phyloP scores from a whole-genome alignment of 768 basidiomycete species.

The Suillus fuscotomentosus region DNA sequence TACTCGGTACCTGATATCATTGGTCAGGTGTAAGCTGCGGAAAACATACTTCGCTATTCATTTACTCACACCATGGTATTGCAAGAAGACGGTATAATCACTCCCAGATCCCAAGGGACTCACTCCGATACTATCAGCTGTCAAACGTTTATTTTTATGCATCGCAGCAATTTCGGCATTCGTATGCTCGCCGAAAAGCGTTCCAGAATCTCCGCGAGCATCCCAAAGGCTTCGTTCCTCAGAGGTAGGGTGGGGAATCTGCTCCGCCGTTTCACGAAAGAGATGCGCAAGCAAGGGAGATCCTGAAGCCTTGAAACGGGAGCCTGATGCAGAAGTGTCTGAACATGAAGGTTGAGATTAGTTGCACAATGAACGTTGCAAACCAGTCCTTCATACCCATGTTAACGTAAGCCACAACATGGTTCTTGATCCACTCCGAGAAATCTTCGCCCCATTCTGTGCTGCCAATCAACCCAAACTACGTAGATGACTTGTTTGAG shows the following conservation, averaged over 20 bases:
- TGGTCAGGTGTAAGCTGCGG: background rate
- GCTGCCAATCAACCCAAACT: constrained; percentile 55
- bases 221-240: constrained; percentile 75
- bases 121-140: constrained; percentile 28
- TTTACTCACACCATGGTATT: constrained; percentile 47
- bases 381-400: constrained; percentile 34
- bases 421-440: constrained; percentile 47
- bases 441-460: constrained; percentile 76
- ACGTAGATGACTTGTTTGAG: background rate
- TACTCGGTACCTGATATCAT: constrained; percentile 24
- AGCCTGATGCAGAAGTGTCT: constrained; percentile 51
- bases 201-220: constrained; percentile 54
- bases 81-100: constrained; percentile 65
- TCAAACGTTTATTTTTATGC: constrained; percentile 20
- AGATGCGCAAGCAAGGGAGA: constrained; percentile 86
- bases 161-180: constrained; percentile 27
- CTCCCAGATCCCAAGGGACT: constrained; percentile 49
- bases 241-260: constrained; percentile 72
- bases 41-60: background rate
- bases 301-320: constrained; percentile 49
- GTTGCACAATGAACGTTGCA: constrained; percentile 1
- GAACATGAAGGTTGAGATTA: background rate
- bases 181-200: constrained; percentile 35
- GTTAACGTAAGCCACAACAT: constrained; percentile 66
- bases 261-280: constrained; percentile 62